phyloP scores from a whole-genome alignment of 1,284 basidiomycete species.

The Hypsizygus ulmarius region DNA sequence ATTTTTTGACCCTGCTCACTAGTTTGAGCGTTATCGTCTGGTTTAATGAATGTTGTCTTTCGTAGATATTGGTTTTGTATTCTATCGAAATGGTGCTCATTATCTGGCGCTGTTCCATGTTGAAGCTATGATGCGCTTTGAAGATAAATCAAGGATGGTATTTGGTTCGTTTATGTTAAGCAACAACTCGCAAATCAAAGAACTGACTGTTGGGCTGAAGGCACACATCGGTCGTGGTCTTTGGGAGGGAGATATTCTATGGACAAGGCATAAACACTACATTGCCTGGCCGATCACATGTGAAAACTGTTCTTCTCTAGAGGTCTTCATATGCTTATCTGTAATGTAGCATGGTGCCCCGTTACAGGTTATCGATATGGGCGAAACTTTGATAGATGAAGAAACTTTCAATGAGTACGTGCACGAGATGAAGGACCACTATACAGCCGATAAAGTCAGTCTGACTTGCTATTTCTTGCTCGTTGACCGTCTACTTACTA shows the following conservation, averaged over 20 bases:
- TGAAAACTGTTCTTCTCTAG: constrained; percentile 35
- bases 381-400: constrained; percentile 79
- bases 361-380: constrained; percentile 74
- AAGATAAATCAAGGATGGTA: constrained; percentile 85
- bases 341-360: constrained; percentile 73
- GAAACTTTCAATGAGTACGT: constrained; percentile 84
- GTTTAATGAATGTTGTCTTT: too few relatives aligned
- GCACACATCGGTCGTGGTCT: constrained; percentile 90
- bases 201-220: constrained; percentile 34
- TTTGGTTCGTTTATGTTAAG: constrained; percentile 57
- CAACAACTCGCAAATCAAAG: background rate
- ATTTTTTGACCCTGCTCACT: too few relatives aligned
- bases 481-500: background rate
- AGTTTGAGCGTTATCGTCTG: too few relatives aligned
- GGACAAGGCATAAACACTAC: constrained; percentile 78
- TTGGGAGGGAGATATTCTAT: constrained; percentile 84
- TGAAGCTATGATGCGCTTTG: too few relatives aligned
- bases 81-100: too few relatives aligned
- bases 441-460: constrained; percentile 81
- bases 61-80: too few relatives aligned
- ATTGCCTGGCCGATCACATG: constrained; percentile 75
- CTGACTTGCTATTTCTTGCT: background rate
- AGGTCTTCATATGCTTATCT: constrained; percentile 8
- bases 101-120: too few relatives aligned
- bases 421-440: constrained; percentile 69